Evolutionary conservation across 768 basidiomycete species (phyloP).

Genomic region (Pleurotus cornucopiae): DNA sequence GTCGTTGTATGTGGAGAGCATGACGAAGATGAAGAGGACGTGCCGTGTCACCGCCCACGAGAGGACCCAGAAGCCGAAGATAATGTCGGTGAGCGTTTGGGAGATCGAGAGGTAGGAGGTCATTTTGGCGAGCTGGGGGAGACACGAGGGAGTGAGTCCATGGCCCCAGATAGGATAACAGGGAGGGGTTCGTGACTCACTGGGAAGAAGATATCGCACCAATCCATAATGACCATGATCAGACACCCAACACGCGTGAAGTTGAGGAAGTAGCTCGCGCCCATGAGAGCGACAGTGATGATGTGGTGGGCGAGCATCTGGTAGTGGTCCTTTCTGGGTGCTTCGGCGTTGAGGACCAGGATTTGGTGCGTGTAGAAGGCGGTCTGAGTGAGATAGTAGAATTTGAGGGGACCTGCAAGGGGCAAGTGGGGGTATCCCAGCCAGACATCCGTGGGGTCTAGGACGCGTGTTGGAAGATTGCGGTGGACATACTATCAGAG

Average conservation of each 20-base stretch:
- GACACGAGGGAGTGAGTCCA: not conserved
- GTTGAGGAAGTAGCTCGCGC: constrained; percentile 73
- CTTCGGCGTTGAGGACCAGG: constrained; percentile 90
- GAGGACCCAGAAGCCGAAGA: constrained; percentile 79
- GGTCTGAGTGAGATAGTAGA: constrained; percentile 83
- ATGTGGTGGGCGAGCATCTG: constrained; percentile 98
- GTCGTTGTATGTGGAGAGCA: constrained; percentile 58
- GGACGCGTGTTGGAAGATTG: constrained; percentile 60
- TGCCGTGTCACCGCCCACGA: constrained; percentile 93
- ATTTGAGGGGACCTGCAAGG: constrained; percentile 77
- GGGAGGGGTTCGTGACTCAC: constrained; percentile 41
- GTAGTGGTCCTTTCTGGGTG: constrained; percentile 83
- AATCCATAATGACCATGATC: constrained; percentile 92
- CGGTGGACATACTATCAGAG: constrained; percentile 69
- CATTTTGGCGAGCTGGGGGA: constrained; percentile 84
- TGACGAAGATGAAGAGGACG: constrained; percentile 69
- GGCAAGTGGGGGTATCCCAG: constrained; percentile 77
- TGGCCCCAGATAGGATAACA: not conserved
- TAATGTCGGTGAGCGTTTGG: constrained; percentile 61
- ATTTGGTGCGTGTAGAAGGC: constrained; percentile 93
- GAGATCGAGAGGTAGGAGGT: constrained; percentile 72
- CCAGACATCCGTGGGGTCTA: constrained; percentile 72
- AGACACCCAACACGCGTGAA: constrained; percentile 87
- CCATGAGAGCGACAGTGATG: constrained; percentile 79
- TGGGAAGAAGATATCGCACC: constrained; percentile 87